Evolutionary conservation across 2,329 filamentous ascomycete species (phyloP).

Genomic region (Alternaria arbusti): DNA sequence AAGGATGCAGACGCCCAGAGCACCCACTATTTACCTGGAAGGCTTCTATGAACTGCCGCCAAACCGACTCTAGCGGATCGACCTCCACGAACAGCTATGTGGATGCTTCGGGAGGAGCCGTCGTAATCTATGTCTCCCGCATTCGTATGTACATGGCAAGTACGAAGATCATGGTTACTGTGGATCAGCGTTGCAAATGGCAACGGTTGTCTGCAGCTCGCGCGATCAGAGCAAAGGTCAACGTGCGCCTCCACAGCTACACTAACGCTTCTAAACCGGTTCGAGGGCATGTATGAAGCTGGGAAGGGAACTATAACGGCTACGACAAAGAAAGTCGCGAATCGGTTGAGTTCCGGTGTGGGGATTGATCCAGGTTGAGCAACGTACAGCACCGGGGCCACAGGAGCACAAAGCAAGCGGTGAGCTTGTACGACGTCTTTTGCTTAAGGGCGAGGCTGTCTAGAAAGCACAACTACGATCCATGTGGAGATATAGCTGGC

Average conservation of each 20-base stretch:
- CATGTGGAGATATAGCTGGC: neutral
- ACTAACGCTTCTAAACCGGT: constrained; percentile 7
- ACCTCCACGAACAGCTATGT: neutral
- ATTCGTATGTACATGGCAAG: neutral
- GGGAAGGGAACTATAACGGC: neutral
- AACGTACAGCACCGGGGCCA: constrained; percentile 20
- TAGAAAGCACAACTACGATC: neutral
- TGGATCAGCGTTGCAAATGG: constrained; percentile 17
- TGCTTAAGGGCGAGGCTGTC: neutral
- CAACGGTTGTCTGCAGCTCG: constrained; percentile 29
- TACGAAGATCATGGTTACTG: neutral
- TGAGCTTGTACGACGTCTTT: constrained; percentile 31
- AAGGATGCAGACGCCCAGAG: constrained; percentile 1
- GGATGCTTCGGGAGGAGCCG: neutral
- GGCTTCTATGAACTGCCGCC: constrained; percentile 15
- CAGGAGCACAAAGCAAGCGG: constrained; percentile 27
- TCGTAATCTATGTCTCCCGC: neutral
- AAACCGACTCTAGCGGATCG: neutral
- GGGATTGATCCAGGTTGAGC: constrained; percentile 21
- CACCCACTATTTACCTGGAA: neutral
- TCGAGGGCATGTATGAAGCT: neutral
- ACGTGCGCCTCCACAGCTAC: neutral
- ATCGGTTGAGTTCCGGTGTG: constrained; percentile 30
- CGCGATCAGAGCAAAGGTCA: constrained; percentile 16
- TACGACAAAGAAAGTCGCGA: constrained; percentile 16